phyloP scores from a whole-genome alignment of 192 early-diverging fungal species.

The Rhizoclosmatium sp. region DNA sequence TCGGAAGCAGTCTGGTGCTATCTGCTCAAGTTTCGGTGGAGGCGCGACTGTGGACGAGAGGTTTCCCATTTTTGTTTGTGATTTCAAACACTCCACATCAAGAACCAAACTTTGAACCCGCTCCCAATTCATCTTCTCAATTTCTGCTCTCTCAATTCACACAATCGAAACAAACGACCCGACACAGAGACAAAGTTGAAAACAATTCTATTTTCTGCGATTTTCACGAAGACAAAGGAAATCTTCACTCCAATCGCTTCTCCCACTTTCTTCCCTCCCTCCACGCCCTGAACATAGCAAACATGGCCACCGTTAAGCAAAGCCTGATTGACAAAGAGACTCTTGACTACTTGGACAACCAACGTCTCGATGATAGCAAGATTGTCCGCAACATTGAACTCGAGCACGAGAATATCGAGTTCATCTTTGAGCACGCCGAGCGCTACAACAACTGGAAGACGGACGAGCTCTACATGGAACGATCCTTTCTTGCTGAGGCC shows the following conservation, averaged over 20 bases:
- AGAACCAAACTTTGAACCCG: too few relatives aligned
- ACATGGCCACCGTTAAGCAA: conserved; percentile 1
- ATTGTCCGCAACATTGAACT: conserved; percentile 23
- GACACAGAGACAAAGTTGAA: too few relatives aligned
- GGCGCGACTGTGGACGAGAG: neutral
- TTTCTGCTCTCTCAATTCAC: too few relatives aligned
- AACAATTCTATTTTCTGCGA: too few relatives aligned
- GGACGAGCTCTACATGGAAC: conserved; percentile 42
- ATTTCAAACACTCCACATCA: too few relatives aligned
- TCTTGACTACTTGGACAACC: conserved; percentile 22
- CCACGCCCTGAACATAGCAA: neutral
- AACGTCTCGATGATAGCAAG: conserved; percentile 11
- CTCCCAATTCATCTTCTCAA: too few relatives aligned
- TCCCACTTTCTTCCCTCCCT: neutral
- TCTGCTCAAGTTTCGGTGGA: neutral
- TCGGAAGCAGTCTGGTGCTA: conserved; percentile 34
- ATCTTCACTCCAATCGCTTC: neutral
- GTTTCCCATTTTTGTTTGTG: neutral
- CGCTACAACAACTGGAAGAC: conserved; percentile 45
- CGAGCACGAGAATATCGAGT: conserved; percentile 41
- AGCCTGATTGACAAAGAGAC: conserved; percentile 40
- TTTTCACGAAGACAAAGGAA: neutral
- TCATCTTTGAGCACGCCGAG: conserved; percentile 39
- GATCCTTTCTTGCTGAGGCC: conserved; percentile 30
- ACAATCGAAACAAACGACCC: too few relatives aligned